These are phyloP conservation scores for Pilatotrama ljubarskyi DNA, from an alignment of 768 basidiomycete species.

Conservation along the genomic window DNA sequence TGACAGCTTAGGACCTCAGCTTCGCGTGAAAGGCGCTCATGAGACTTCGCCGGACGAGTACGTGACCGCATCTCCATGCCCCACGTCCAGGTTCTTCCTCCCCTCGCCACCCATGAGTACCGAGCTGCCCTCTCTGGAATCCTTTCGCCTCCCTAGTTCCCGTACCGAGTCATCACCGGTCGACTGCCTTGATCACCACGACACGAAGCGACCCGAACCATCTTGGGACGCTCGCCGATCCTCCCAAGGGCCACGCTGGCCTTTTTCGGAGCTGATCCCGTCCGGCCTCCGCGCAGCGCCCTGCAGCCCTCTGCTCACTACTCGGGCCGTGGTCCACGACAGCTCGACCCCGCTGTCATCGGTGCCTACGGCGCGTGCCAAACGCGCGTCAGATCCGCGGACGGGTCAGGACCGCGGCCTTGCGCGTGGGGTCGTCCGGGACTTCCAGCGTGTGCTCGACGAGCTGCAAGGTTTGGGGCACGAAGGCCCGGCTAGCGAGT, in stretches of 20 bases:
- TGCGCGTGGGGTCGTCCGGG: conserved; percentile 18
- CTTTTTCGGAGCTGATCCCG: conserved; percentile 8
- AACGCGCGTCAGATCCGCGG: conserved; percentile 14
- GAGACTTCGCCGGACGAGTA: neutral
- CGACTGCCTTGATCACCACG: neutral
- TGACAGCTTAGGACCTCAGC: neutral
- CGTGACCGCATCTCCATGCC: neutral
- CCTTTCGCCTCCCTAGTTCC: neutral
- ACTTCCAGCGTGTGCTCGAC: conserved; percentile 18
- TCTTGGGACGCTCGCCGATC: conserved; percentile 13
- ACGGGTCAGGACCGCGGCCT: conserved; percentile 9
- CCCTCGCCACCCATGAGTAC: conserved; percentile 16
- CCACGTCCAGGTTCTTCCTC: neutral
- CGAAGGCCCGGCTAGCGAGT: neutral
- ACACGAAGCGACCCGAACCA: neutral
- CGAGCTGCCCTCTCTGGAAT: conserved; percentile 6
- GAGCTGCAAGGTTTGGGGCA: conserved; percentile 19
- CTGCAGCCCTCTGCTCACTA: conserved; percentile 15
- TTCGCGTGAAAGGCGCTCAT: neutral
- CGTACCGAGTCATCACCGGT: conserved; percentile 3
- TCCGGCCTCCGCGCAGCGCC: conserved; percentile 16
- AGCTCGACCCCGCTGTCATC: conserved; percentile 4
- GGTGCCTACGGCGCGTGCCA: conserved; percentile 3
- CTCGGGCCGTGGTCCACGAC: conserved; percentile 13
- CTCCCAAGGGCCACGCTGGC: conserved; percentile 11